Evolutionary conservation across 2,329 filamentous ascomycete species (phyloP).

Genomic region (Monilinia fructigena): DNA sequence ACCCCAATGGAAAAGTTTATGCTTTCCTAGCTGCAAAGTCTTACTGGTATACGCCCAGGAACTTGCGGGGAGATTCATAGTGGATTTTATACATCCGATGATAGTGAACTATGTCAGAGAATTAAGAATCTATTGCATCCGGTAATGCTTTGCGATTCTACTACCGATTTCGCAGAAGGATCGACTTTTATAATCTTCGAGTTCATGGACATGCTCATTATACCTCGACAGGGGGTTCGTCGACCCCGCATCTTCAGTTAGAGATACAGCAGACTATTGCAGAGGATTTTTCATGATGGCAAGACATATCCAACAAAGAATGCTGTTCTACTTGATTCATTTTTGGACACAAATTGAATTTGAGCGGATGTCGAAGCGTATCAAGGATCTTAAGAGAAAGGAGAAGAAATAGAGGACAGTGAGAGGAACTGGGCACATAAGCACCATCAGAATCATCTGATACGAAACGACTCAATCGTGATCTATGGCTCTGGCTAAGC

Average conservation of each 20-base stretch:
- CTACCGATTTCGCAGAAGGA: slow-evolving; percentile 78
- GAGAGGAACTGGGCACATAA: slow-evolving; percentile 53
- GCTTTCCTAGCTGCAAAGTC: slow-evolving; percentile 70
- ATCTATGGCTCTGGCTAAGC: slow-evolving; percentile 37
- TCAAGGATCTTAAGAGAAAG: slow-evolving; percentile 80
- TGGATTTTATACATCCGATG: slow-evolving; percentile 82
- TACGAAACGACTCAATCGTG: slow-evolving; percentile 38
- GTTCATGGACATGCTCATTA: slow-evolving; percentile 89
- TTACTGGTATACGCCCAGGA: slow-evolving; percentile 77
- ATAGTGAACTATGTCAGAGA: slow-evolving; percentile 80
- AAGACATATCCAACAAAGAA: slow-evolving; percentile 85
- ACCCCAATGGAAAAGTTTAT: slow-evolving; percentile 79
- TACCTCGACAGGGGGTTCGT: slow-evolving; percentile 59
- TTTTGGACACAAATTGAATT: slow-evolving; percentile 94
- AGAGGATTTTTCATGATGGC: slow-evolving; percentile 93
- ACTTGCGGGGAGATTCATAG: slow-evolving; percentile 72
- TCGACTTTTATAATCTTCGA: slow-evolving; percentile 77
- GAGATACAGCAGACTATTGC: slow-evolving; percentile 67
- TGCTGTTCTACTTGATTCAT: slow-evolving; percentile 80
- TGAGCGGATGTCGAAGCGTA: slow-evolving; percentile 78
- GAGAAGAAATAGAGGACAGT: slow-evolving; percentile 78
- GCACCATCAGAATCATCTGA: slow-evolving; percentile 47
- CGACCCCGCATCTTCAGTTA: slow-evolving; percentile 50
- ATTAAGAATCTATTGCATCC: slow-evolving; percentile 82
- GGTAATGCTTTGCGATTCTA: slow-evolving; percentile 80